Base-by-base conservation (phyloP, 805 yeast species). In the Ogataea saltuana region DNA sequence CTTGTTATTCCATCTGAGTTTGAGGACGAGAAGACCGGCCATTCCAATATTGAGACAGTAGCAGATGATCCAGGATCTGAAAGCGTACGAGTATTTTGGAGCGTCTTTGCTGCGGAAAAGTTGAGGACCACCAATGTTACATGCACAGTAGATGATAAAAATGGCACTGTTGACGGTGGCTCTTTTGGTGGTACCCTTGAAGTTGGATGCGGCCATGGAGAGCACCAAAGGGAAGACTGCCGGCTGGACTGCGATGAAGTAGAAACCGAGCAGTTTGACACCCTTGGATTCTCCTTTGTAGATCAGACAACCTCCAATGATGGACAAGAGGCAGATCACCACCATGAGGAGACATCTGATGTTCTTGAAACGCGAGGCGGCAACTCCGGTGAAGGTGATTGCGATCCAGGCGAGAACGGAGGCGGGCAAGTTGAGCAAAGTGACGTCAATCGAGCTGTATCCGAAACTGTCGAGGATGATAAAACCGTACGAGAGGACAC, bases 101-200 rank as follows among this genome's bases (percentile, higher is more conserved):
- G 77, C 79, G 41, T 81, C 78, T 9, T 64, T 55, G 1, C 72
- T 62, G 46, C 69, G 70, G 67, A 84, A 85, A 15, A 85, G 70
- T 59, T 82, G 88, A 4, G 90, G 88, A 4, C 89, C 89, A 38
- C 79, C 76, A 37, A 84, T 67, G 58, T 81, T 79, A 13, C 87
- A 85, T 23, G 78, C 75, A 37, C 86, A 79, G 59, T 81, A 84
- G 9, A 77, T 78, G 41, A 82, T 69, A 63, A 83, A 70, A 30
- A 75, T 71, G 26, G 77, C 60, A 10, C 81, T 80, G 40, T 76
- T 75, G 16, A 78, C 73, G 9, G 75, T 67, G 49, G 78, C 65
- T 56, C 81, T 78, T 60, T 82, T 85, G 10, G 88, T 82, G 42
- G 76, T 74, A 2, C 90, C 90, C 1, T 85, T 78, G 27, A 79